Evolutionary conservation across 192 early-diverging fungal species (phyloP).

Genomic region (Rhizophagus prolifer): DNA sequence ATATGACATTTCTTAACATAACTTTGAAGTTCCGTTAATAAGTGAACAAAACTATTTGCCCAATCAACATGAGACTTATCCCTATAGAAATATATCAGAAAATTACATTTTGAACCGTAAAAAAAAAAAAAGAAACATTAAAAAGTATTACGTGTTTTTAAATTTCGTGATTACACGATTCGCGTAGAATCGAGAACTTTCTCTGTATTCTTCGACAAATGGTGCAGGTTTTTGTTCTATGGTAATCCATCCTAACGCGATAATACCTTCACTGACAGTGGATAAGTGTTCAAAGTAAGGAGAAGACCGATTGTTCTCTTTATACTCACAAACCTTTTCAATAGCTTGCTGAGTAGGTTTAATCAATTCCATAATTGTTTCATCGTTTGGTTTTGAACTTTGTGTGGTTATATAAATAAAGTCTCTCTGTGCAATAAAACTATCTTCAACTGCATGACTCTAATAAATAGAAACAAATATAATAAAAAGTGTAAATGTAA

Average conservation of each 20-base stretch:
- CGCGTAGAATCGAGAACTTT: slow-evolving; percentile 88
- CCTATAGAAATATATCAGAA: slow-evolving; percentile 40
- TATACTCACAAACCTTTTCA: slow-evolving; percentile 61
- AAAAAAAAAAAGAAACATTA: no score
- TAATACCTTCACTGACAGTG: slow-evolving; percentile 83
- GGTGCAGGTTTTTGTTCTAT: slow-evolving; percentile 86
- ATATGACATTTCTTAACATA: slow-evolving; percentile 90
- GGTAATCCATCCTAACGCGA: slow-evolving; percentile 91
- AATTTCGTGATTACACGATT: slow-evolving; percentile 88
- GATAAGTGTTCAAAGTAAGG: slow-evolving; percentile 80
- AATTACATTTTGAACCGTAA: background rate
- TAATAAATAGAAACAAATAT: slow-evolving; percentile 27
- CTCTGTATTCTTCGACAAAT: slow-evolving; percentile 85
- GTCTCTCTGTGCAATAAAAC: slow-evolving; percentile 69
- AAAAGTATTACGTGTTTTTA: slow-evolving; percentile 73
- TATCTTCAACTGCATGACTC: slow-evolving; percentile 56
- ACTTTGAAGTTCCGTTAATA: slow-evolving; percentile 72
- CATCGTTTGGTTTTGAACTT: slow-evolving; percentile 74
- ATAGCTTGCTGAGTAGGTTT: slow-evolving; percentile 70
- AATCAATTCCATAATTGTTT: slow-evolving; percentile 62
- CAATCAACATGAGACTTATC: slow-evolving; percentile 84
- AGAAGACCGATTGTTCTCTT: slow-evolving; percentile 76
- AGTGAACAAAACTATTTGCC: slow-evolving; percentile 67
- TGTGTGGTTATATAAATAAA: slow-evolving; percentile 72
- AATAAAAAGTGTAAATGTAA: background rate